phyloP scores from a whole-genome alignment of 2,329 filamentous ascomycete species.

The Coleophoma cylindrospora region DNA sequence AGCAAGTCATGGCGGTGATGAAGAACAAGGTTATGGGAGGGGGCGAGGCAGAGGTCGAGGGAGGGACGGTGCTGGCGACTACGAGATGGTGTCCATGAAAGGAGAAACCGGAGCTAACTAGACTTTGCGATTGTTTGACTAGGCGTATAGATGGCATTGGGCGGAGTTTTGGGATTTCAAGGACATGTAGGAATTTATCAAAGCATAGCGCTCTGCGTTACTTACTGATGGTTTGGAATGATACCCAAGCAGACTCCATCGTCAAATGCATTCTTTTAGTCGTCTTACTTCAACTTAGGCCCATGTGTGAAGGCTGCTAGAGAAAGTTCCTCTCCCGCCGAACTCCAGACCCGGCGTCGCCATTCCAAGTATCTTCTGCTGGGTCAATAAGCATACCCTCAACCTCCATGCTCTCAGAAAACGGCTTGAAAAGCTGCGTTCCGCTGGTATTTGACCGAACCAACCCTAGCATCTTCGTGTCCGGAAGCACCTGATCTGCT shows the following conservation, averaged over 20 bases:
- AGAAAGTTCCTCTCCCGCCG: slow-evolving; percentile 17
- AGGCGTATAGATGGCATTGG: slow-evolving; percentile 11
- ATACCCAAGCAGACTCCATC: slow-evolving; percentile 11
- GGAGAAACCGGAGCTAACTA: slow-evolving; percentile 17
- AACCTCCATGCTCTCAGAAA: slow-evolving; percentile 20
- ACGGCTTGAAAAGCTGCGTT: slow-evolving; percentile 22
- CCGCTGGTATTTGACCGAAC: slow-evolving; percentile 21
- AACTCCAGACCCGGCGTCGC: slow-evolving; percentile 5
- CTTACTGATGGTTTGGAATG: neutral
- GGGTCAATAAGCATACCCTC: slow-evolving; percentile 22
- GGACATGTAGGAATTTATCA: neutral
- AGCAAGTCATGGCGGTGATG: slow-evolving; percentile 27
- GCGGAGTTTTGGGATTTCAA: slow-evolving; percentile 11
- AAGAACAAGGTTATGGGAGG: slow-evolving; percentile 44
- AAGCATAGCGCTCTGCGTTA: neutral
- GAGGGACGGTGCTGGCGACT: slow-evolving; percentile 51
- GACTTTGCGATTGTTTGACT: slow-evolving; percentile 1
- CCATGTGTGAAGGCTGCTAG: neutral
- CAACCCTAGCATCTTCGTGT: slow-evolving; percentile 5
- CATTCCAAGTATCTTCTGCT: slow-evolving; percentile 13
- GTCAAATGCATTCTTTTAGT: slow-evolving; percentile 8
- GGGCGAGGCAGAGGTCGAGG: slow-evolving; percentile 47
- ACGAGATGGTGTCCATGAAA: slow-evolving; percentile 60
- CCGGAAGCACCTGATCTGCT: no score
- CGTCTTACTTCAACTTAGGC: neutral